Base-by-base conservation (phyloP, 495 filamentous ascomycete genomes). In the Beverwykella pulmonaria region DNA sequence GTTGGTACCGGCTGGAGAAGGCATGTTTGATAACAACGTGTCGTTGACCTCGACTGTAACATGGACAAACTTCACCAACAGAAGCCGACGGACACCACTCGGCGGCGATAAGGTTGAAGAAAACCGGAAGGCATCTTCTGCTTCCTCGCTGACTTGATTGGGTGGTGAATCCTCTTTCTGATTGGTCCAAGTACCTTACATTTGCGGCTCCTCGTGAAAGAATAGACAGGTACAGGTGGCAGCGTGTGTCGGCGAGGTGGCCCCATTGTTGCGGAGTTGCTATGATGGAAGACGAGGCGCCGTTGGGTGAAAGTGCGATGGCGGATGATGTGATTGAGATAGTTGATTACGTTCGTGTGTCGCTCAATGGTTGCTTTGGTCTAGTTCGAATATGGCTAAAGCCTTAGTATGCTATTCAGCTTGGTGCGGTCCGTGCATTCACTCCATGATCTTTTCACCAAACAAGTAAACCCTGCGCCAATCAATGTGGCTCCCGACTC, bases 111-210 rank as follows among this genome's bases (percentile, higher is more conserved):
- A 78, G 72, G n/a, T 59, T 82, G 55, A 78, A 79, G 56, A 82
- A 80, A 47, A 65, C 79, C 1, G 81, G 76, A n/a, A 0, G 81
- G 80, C 1, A 79, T 66, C 19, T 81, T 80, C 68, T 81, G 79
- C 54, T 82, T 83, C 63, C 29, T 79, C 2, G 76, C 79, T 9
- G 81, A 80, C 6, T 59, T 83, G 63, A 66, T 82, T 29, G 81
- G 81, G 1, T 83, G 55, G 55, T 59, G 22, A 59, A 34, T 46
- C 17, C 25, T 26, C 2, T 56, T 19, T 25, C 53, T 56, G 20
- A 56, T 29, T 17, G 2, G 17, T 14, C n/a, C 20, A 59, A 79
- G 75, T 82, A 82, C 73, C 80, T 80, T 29, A 75, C 80, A 6
- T 78, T 73, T n/a, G 78, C 80, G n/a, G 67, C 65, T 82, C 36